phyloP scores from a whole-genome alignment of 2,329 filamentous ascomycete genomes.

The Metarhizium sp. region DNA sequence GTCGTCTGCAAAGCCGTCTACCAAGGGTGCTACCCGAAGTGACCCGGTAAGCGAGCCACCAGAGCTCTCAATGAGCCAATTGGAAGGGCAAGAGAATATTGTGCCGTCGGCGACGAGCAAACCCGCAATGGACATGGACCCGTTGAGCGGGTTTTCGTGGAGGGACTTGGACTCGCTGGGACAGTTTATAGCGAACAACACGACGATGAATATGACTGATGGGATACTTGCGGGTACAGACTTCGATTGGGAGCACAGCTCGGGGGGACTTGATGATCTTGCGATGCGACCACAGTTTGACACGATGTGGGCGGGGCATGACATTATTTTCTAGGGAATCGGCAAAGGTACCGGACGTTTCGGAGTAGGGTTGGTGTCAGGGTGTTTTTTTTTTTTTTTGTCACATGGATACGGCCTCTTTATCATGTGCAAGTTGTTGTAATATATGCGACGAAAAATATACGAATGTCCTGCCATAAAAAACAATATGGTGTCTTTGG shows the following conservation, averaged over 20 bases:
- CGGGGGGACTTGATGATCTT: conserved; percentile 10
- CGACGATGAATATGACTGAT: conserved; percentile 13
- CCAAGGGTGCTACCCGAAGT: conserved; percentile 2
- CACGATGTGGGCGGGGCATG: conserved; percentile 11
- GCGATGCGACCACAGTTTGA: conserved; percentile 12
- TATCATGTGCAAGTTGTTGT: no score
- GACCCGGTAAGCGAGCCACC: conserved; percentile 14
- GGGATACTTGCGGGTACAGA: conserved; percentile 16
- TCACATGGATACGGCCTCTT: background rate
- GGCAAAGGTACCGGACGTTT: background rate
- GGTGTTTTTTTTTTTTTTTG: no score
- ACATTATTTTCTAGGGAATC: conserved; percentile 12
- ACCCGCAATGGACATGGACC: conserved; percentile 27
- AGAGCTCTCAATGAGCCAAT: conserved; percentile 10
- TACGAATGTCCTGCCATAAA: no score
- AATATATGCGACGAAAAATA: no score
- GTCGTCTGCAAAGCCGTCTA: conserved; percentile 11
- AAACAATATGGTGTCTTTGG: no score
- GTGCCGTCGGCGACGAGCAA: background rate
- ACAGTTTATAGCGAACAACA: conserved; percentile 33
- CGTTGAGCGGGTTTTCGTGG: conserved; percentile 50
- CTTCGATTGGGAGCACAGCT: conserved; percentile 16
- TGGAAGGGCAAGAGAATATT: conserved; percentile 11
- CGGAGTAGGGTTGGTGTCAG: background rate
- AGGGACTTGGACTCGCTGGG: conserved; percentile 50